Evolutionary conservation across 2,329 filamentous ascomycete species (phyloP), one percentile per base, ranked within the genome.

Genomic region (Coniochaeta hoffmannii): DNA sequence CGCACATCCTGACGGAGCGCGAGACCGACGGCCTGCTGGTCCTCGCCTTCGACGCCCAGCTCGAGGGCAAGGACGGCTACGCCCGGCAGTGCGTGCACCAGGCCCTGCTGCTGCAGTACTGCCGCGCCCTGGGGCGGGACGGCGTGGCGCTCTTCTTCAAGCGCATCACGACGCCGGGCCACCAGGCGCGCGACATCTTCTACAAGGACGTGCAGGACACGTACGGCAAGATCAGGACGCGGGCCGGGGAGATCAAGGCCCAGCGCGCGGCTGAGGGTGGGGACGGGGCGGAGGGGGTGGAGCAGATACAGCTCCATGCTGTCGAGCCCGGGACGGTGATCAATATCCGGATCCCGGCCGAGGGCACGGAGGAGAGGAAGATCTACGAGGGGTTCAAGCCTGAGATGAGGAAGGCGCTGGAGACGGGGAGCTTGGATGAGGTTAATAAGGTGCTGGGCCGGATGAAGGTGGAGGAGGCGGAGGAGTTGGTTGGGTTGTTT

Each of bases 301-400:
- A 99, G 75, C 93, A 97, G 71, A 99, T 99, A 63, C 95, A 99
- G 72, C 80, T 99, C 50, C 94, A 99, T 68, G 93, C 94, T 14
- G 92, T 99, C 11, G 91, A 97, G 69, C 93, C 93, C 0, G 88
- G 88, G 50, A 97, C 93, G 3, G 87, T 89, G 58, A 97, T 99
- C 69, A 89, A 89, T 68, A 97, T 97, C 70, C 82, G 75, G 55
- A 87, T 96, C 36, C 93, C 94, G 12, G 80, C 82, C 1, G 84
- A 80, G 54, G 79, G 79, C 54, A 77, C 85, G 59, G 76, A 79
- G 58, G 84, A 84, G 0, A 80, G 93, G 44, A 76, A 83, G 63
- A 86, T 97, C 56, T 99, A 92, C 66, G 89, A 97, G 31, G 74
- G 77, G 0, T 99, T 99, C 74, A 80, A 86, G 34, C 86, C 89